Base-by-base conservation (phyloP, 2,329 filamentous ascomycete genomes). In the Myrmaecium sp. region DNA sequence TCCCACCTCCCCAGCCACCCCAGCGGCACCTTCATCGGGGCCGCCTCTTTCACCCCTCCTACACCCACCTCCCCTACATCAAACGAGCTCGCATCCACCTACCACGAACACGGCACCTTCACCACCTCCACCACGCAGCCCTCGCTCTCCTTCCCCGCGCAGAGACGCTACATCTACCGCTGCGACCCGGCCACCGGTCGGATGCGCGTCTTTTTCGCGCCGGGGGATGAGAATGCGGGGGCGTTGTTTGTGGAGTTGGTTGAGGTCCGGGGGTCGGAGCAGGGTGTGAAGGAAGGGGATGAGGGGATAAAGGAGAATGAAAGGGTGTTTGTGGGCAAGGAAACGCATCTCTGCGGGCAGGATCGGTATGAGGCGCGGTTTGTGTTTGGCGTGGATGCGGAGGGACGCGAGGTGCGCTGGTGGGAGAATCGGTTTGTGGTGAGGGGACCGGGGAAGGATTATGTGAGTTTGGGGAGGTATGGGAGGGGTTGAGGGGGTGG, bases 161-260 rank as follows among this genome's bases (percentile, higher is more conserved):
- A 60, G n/a, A 55, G 71, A 17, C 64, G 74, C 9, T 84, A 84
- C 39, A 60, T 81, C 1, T 83, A 77, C 58, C 63, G 74, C 0
- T 79, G 81, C 33, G 55, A 66, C 9, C 7, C 14, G 14, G 25
- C 26, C 15, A 16, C 11, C 38, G 46, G 42, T 5, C 21, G 23
- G n/a, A 46, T 81, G 12, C 74, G 68, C 35, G 69, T 76, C 3
- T 81, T 74, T 74, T 81, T 80, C 37, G 69, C 68, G 20, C 37
- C 39, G 12, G 71, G 69, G 36, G 64, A 73, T n/a, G 57, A 57
- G 29, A 60, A 62, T 4, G 67, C 74, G 0, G 78, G 83, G 39
- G 81, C 80, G 30, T 51, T 84, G 12, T 86, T 86, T 42, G 75
- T 84, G 36, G 65, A 76, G 36, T 54, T 84, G n/a, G 66, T 79